Conservation (phyloP, 441 rosid species). For the Gossypium trilobum region DNA sequence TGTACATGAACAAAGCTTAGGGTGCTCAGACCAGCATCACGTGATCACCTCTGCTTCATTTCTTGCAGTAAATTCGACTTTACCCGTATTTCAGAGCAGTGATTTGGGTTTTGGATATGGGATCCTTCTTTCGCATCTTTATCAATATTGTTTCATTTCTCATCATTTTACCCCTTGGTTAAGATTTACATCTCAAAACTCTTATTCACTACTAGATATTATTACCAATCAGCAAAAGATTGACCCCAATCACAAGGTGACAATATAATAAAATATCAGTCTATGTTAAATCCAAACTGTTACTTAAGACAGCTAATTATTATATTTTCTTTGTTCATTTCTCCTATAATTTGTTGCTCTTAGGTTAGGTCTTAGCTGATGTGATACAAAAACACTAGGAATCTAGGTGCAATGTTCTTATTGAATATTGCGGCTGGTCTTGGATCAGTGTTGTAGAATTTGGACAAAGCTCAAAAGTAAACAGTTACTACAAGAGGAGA, state of each 20-base stretch:
- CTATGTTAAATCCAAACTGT: background rate
- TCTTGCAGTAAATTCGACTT: background rate
- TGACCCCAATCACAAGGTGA: background rate
- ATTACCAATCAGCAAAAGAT: background rate
- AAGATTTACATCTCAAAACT: background rate
- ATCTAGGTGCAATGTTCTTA: background rate
- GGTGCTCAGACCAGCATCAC: constrained; percentile 10
- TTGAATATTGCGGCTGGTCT: background rate
- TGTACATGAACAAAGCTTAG: background rate
- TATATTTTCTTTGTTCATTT: background rate
- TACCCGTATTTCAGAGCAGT: background rate
- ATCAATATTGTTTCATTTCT: background rate
- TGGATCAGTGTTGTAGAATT: background rate
- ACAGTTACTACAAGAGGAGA: background rate
- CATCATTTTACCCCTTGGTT: background rate
- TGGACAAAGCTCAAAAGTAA: background rate
- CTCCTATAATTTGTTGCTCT: background rate
- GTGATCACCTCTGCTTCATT: constrained; percentile 12
- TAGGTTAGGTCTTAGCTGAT: background rate
- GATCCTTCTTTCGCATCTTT: background rate
- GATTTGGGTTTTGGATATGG: background rate
- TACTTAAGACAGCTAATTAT: background rate
- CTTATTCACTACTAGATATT: background rate
- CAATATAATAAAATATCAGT: background rate
- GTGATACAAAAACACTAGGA: background rate